A percentile compares a stretch with the other conserved stretches of the same genome.
Evolutionary conservation across 495 filamentous ascomycete species (phyloP).

Genomic region (Neurospora sp.): DNA sequence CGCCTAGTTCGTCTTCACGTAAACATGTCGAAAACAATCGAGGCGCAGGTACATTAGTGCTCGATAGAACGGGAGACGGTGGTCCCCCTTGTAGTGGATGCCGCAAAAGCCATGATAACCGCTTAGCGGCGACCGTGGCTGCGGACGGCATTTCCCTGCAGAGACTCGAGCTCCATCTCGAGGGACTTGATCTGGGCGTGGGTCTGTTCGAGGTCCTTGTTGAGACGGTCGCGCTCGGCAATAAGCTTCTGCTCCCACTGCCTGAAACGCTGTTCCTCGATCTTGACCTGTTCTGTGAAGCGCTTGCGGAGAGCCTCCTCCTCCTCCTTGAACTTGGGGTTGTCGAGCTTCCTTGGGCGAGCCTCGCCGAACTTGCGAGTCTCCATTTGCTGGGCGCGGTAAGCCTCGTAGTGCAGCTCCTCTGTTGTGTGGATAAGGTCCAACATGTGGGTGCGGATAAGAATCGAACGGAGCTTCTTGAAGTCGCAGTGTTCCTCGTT

Average conservation of each 20-base stretch:
- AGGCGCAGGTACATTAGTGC: not conserved
- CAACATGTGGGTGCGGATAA: constrained; percentile 99
- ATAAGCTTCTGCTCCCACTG: constrained; percentile 99
- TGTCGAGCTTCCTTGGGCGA: constrained; percentile 92
- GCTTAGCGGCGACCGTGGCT: constrained; percentile 90
- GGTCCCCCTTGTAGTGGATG: not conserved
- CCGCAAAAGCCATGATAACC: not conserved
- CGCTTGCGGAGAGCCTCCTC: constrained; percentile 96
- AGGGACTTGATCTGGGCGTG: constrained; percentile 96
- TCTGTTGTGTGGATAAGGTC: constrained; percentile 99
- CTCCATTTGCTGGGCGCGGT: constrained; percentile 99
- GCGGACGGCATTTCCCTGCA: constrained; percentile 87
- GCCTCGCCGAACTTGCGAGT: constrained; percentile 98
- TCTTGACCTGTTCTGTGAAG: constrained; percentile 99
- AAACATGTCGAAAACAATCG: not conserved
- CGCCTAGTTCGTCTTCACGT: not conserved
- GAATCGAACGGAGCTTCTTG: constrained; percentile 97
- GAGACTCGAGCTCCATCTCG: constrained; percentile 81
- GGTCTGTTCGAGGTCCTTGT: constrained; percentile 96
- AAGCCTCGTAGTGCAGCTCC: constrained; percentile 97
- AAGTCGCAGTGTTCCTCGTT: constrained; percentile 99
- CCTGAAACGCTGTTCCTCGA: constrained; percentile 96
- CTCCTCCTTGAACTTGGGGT: constrained; percentile 99
- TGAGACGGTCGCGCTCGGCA: constrained; percentile 90
- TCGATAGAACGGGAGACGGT: not conserved